Conservation (phyloP, 2,329 filamentous ascomycete species). For the Ophiocordyceps camponoti-saundersi region DNA sequence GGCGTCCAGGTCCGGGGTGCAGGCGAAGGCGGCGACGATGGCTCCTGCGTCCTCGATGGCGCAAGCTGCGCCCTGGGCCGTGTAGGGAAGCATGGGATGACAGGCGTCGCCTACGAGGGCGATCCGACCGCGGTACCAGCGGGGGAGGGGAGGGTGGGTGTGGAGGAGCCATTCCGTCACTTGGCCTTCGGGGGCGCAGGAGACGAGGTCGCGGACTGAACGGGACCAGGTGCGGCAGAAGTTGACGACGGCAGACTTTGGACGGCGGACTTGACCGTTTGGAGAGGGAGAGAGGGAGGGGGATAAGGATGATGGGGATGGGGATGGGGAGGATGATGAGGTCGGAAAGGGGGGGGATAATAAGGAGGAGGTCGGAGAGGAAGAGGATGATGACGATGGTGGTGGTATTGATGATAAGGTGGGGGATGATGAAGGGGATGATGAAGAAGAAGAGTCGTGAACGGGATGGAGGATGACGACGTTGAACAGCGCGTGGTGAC, state of each 20-base stretch:
- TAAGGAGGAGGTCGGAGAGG: conserved; percentile 48
- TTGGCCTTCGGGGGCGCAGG: conserved; percentile 44
- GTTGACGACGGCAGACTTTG: conserved; percentile 30
- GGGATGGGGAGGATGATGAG: conserved; percentile 41
- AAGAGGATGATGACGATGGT: no score
- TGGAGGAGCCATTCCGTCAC: conserved; percentile 51
- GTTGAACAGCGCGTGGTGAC: conserved; percentile 48
- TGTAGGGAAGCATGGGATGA: conserved; percentile 50
- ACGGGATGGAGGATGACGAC: conserved; percentile 42
- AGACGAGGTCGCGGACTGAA: conserved; percentile 40
- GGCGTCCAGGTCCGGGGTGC: conserved; percentile 6
- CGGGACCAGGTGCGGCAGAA: conserved; percentile 45
- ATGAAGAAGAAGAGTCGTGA: not conserved
- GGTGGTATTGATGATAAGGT: no score
- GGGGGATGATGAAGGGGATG: no score
- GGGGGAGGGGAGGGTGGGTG: conserved; percentile 42
- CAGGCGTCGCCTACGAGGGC: conserved; percentile 47
- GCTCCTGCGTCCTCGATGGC: conserved; percentile 51
- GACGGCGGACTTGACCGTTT: conserved; percentile 23
- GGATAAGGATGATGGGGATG: not conserved
- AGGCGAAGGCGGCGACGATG: conserved; percentile 20
- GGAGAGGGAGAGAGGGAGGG: not conserved
- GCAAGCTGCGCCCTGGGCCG: conserved; percentile 51
- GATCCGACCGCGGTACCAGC: conserved; percentile 39
- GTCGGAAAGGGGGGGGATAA: conserved; percentile 48